Evolutionary conservation across 768 basidiomycete species (phyloP).

Genomic region (Kondoa malvinella): DNA sequence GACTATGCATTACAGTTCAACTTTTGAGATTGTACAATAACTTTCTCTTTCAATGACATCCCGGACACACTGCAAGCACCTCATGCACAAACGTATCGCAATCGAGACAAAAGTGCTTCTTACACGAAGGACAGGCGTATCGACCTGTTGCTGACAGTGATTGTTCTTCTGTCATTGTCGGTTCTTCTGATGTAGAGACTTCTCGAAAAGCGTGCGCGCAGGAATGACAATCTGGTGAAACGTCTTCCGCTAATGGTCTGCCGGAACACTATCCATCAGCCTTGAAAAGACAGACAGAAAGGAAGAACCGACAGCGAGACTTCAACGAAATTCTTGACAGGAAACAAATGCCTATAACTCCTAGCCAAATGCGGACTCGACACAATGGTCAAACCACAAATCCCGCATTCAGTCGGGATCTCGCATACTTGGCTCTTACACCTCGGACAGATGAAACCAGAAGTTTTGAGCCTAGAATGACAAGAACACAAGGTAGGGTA

Average conservation of each 20-base stretch:
- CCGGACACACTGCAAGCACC: slow-evolving; percentile 82
- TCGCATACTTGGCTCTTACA: slow-evolving; percentile 89
- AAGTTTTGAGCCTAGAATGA: slow-evolving; percentile 76
- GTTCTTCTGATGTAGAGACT: slow-evolving; percentile 23
- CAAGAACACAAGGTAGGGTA: slow-evolving; percentile 77
- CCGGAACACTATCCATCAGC: not conserved
- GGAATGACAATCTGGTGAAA: slow-evolving; percentile 46
- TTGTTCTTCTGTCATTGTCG: slow-evolving; percentile 20
- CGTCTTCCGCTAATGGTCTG: not conserved
- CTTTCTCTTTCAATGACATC: slow-evolving; percentile 28
- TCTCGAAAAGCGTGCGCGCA: slow-evolving; percentile 54
- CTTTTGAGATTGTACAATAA: no score
- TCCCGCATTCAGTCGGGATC: slow-evolving; percentile 92
- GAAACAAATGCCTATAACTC: slow-evolving; percentile 89
- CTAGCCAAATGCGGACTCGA: slow-evolving; percentile 91
- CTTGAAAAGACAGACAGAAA: slow-evolving; percentile 3
- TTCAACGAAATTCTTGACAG: slow-evolving; percentile 63
- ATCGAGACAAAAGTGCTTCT: slow-evolving; percentile 75
- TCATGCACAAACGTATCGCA: slow-evolving; percentile 95
- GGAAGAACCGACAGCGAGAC: slow-evolving; percentile 40
- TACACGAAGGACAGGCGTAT: slow-evolving; percentile 75
- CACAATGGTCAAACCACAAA: slow-evolving; percentile 94
- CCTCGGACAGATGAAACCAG: slow-evolving; percentile 87
- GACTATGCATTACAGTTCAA: no score
- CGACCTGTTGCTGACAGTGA: slow-evolving; percentile 48